These are phyloP conservation scores for Silene noctiflora DNA, from an alignment of 179 eudicot species.

Conservation along the genomic window DNA sequence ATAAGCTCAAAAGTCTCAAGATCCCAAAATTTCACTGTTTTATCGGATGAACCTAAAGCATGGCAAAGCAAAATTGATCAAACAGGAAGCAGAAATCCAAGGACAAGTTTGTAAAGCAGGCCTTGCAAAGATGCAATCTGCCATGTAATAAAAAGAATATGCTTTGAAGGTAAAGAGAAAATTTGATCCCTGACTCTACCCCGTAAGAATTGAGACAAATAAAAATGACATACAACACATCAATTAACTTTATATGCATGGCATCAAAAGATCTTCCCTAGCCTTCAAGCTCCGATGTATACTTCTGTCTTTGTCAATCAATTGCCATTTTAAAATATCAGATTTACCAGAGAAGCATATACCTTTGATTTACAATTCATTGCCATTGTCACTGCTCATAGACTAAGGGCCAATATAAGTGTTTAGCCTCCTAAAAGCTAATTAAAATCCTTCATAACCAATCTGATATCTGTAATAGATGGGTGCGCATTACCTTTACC, in stretches of 20 bases:
- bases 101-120: conserved; percentile 13
- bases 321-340: neutral
- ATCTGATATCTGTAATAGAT: conserved; percentile 8
- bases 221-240: neutral
- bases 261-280: neutral
- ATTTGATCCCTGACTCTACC: neutral
- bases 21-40: conserved; percentile 97
- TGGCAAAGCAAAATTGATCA: conserved; percentile 18
- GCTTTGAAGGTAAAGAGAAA: neutral
- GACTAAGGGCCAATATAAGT: neutral
- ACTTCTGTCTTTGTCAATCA: neutral
- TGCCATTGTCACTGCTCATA: neutral
- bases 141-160: neutral
- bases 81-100: conserved; percentile 11
- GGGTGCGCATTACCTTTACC: neutral
- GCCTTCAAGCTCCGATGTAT: too few species aligned
- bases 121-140: neutral
- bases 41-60: conserved; percentile 82
- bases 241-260: neutral
- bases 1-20: conserved; percentile 98
- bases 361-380: neutral
- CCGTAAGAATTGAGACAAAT: neutral
- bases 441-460: neutral
- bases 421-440: neutral
- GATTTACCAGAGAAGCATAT: neutral